A percentile compares a stretch with the other conserved stretches of the same genome.
These are phyloP conservation scores for Rutstroemia sp. DNA, from an alignment of 2,329 filamentous ascomycete species.

Conservation along the genomic window DNA sequence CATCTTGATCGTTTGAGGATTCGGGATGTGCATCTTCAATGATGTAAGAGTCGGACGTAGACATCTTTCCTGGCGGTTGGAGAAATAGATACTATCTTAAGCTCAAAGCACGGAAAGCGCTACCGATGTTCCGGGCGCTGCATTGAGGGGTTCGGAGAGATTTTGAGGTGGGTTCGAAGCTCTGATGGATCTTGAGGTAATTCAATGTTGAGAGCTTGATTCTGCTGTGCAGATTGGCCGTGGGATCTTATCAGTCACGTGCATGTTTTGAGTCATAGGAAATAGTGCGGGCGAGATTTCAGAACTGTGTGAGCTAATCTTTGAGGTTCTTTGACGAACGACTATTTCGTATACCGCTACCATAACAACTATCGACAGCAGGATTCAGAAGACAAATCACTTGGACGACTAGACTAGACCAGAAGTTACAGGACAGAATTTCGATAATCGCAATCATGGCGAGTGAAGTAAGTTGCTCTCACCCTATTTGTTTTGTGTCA, in stretches of 20 bases:
- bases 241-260: too few species aligned
- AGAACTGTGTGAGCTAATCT: too few species aligned
- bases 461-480: conserved; percentile 2
- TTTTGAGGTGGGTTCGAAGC: neutral
- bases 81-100: neutral
- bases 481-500: neutral
- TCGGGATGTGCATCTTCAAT: conserved; percentile 34
- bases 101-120: conserved; percentile 7
- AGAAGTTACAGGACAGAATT: too few species aligned
- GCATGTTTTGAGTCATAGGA: too few species aligned
- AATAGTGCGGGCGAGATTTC: too few species aligned
- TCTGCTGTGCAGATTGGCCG: neutral
- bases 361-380: too few species aligned
- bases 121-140: conserved; percentile 5
- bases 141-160: conserved; percentile 1
- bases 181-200: neutral
- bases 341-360: too few species aligned
- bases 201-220: neutral
- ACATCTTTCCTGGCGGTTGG: conserved; percentile 19
- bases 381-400: too few species aligned
- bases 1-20: conserved; percentile 50
- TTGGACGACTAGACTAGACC: too few species aligned
- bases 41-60: conserved; percentile 25
- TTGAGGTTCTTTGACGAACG: too few species aligned
- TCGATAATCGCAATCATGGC: conserved; percentile 7